Evolutionary conservation across 2,329 filamentous ascomycete species (phyloP), one percentile per base, ranked within the genome.

Genomic region (Phaeoacremonium minimum): DNA sequence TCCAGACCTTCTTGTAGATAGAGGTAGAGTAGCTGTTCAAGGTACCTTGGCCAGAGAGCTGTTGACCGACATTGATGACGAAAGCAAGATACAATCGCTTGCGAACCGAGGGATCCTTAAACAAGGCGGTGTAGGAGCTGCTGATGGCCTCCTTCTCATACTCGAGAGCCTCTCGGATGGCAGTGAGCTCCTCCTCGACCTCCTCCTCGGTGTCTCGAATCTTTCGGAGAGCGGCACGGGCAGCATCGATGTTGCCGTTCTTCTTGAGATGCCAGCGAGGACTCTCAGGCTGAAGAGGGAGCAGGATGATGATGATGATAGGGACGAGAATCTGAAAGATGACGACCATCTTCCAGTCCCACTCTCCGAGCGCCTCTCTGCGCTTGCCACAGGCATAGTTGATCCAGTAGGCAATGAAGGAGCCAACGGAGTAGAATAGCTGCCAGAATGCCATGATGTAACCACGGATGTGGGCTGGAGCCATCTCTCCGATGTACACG

Each of bases 271-370:
- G 72, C 81, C 82, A 87, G 34, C 83, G 72, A 14, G 83, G 83
- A 4, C 75, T 77, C 54, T 85, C 83, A 15, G 80, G 80, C 43
- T 83, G 73, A 53, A 80, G 82, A 28, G 80, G 80, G 12, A 86
- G 64, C 22, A 81, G 68, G 4, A 59, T 45, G 15, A 85, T 61
- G 55, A 87, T 81, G 40, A 85, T 49, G 34, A 71, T 45, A 2
- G 83, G 83, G 16, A 85, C 70, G n/a, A 87, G 57, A 33, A 85
- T 66, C 60, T 87, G 83, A 67, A 86, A 85, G 43, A 87, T 78
- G 44, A 85, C 75, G 12, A 86, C 78, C 65, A 85, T 75, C 49
- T 74, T 77, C 82, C 82, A 86, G 57, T 85, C 80, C 83, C 82
- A 85, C 47, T 87, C 67, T 28, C 82, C 82, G 5, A 85, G 70